Base-by-base conservation (phyloP, 495 filamentous ascomycete genomes). In the Hypomontagnella monticulosa region DNA sequence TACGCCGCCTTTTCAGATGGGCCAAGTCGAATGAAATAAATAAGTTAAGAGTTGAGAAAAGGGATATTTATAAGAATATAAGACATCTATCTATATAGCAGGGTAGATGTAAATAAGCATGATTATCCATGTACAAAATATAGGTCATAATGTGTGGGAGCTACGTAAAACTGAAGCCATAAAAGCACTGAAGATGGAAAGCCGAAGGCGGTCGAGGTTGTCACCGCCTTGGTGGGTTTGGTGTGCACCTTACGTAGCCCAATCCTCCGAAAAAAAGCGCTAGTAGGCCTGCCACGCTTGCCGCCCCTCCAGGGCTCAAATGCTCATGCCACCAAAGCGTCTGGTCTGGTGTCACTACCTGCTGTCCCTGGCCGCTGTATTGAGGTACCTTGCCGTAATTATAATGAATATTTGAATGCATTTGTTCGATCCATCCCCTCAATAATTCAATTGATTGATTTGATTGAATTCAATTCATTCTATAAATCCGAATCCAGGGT, bases 171-270 rank as follows among this genome's bases (percentile, higher is more conserved):
- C 5, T 11, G 11, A 49, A 46, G 34, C 43, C 41, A 48, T 46
- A 44, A 40, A 33, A 27, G 23, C 23, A 30, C 58, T 61, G 40
- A 61, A 58, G 40, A 46, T 49, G 64, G 64, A 20, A 67, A 67
- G 53, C 64, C 64, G 64, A 62, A 48, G 58, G 48, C 58, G 53
- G 47, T 67, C 53, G 48, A 61, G 36, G 51, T 36, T 18, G 53
- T 61, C 56, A 64, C 52, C 61, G 52, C 56, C 52, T 61, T 57
- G 8, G 43, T 51, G 32, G 23, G 18, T 59, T 46, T 62, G 20
- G 33, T 46, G 44, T 27, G 56, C 40, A 59, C 14, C 43, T 34
- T 49, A 50, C 15, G 33, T 40, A 49, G 23, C 23, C 32, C 30
- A 38, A 7, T 18, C 30, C 32, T 27, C 23, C 23, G 23, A 27